phyloP scores from a whole-genome alignment of 148 eudicot genomes.

The Vaccinium myrtillus region DNA sequence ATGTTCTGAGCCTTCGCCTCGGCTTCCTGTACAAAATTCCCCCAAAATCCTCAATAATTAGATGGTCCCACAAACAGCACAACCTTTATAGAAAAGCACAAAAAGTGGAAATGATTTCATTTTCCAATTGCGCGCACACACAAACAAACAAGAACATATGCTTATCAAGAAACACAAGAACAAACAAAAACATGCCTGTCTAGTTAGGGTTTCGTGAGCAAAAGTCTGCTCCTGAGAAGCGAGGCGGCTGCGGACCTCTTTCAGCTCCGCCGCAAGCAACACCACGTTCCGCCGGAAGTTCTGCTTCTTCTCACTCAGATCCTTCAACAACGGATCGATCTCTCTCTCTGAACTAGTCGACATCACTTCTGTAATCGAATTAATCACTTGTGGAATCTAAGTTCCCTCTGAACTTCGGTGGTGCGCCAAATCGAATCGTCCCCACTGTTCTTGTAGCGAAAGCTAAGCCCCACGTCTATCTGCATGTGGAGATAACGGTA shows the following conservation, averaged over 20 bases:
- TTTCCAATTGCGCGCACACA: not conserved
- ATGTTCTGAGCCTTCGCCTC: slow-evolving; percentile 69
- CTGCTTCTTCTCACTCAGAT: slow-evolving; percentile 82
- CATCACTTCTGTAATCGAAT: slow-evolving; percentile 2
- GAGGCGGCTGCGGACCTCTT: slow-evolving; percentile 73
- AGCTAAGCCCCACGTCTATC: not conserved
- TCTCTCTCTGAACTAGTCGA: slow-evolving; percentile 31
- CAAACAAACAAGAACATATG: slow-evolving; percentile 10
- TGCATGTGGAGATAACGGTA: slow-evolving; percentile 18
- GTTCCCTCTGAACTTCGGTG: not conserved
- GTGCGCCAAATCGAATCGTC: not conserved
- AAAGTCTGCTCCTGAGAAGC: slow-evolving; percentile 62
- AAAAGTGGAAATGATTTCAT: slow-evolving; percentile 38
- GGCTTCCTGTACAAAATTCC: slow-evolving; percentile 52
- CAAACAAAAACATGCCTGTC: slow-evolving; percentile 44
- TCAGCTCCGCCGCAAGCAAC: slow-evolving; percentile 84
- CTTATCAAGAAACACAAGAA: too few species aligned
- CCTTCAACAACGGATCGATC: slow-evolving; percentile 79
- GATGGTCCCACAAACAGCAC: slow-evolving; percentile 35
- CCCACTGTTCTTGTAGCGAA: not conserved
- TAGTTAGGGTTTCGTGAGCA: slow-evolving; percentile 67
- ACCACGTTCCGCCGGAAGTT: slow-evolving; percentile 73
- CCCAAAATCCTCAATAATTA: slow-evolving; percentile 2
- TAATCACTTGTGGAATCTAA: not conserved
- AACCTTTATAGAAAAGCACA: slow-evolving; percentile 27